Evolutionary conservation across 1,284 basidiomycete species (phyloP).

Genomic region (Mycena citricolor): DNA sequence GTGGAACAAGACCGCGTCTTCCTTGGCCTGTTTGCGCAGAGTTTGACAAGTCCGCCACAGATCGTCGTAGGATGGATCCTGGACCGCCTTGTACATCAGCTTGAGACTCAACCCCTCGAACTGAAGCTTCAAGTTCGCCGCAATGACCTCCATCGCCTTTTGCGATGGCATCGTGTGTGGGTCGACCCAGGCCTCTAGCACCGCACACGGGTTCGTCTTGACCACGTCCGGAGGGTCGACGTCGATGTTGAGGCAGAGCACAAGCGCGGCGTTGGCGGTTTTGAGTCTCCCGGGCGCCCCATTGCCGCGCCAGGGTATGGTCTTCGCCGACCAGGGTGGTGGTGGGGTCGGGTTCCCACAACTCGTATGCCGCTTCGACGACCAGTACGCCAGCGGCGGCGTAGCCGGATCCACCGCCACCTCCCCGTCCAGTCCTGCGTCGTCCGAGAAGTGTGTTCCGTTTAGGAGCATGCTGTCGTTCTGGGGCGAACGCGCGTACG

Average conservation of each 20-base stretch:
- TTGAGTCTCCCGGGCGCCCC: conserved; percentile 80
- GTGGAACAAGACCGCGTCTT: conserved; percentile 94
- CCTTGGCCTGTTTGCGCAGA: conserved; percentile 86
- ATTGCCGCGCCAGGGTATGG: conserved; percentile 77
- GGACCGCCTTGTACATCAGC: conserved; percentile 87
- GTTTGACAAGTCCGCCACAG: conserved; percentile 87
- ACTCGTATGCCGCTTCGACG: conserved; percentile 82
- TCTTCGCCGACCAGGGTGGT: conserved; percentile 62
- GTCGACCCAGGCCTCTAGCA: conserved; percentile 97
- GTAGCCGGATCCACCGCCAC: conserved; percentile 54
- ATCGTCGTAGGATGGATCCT: conserved; percentile 96
- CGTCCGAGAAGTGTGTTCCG: conserved; percentile 21
- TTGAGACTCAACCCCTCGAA: conserved; percentile 94
- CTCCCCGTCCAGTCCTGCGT: conserved; percentile 35
- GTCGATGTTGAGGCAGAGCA: conserved; percentile 95
- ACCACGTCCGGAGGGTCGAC: conserved; percentile 97
- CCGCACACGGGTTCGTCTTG: conserved; percentile 96
- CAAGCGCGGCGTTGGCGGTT: conserved; percentile 91
- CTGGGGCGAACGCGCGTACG: no score
- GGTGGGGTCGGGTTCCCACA: conserved; percentile 80
- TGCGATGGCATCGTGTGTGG: conserved; percentile 85
- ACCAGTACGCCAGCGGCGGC: conserved; percentile 75
- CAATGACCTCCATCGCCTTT: conserved; percentile 89
- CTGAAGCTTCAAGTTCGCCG: conserved; percentile 91
- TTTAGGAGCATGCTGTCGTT: conserved; percentile 21